Percentiles rank a stretch among this genome's conserved stretches.
These are phyloP conservation scores for Thalassiosira profunda DNA, from an alignment of 108 stramenopile genomes.

Conservation along the genomic window DNA sequence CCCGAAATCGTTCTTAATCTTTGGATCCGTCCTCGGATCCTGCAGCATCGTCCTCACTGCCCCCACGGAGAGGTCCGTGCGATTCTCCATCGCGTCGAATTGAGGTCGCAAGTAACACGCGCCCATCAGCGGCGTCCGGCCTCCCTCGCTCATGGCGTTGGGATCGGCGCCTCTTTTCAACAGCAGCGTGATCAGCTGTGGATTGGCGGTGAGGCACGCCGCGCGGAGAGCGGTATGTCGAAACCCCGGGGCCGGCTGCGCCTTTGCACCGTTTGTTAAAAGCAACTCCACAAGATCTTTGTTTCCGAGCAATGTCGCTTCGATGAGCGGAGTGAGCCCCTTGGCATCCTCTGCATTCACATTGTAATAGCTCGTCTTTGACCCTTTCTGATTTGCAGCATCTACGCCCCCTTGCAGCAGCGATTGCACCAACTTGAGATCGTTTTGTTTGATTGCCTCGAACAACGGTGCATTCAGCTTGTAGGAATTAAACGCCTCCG, in stretches of 20 bases:
- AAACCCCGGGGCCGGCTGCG: conserved; percentile 47
- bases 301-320: conserved; percentile 43
- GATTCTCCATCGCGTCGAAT: conserved; percentile 17
- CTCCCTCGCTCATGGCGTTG: conserved; percentile 39
- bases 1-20: conserved; percentile 36
- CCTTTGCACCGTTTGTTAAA: conserved; percentile 20
- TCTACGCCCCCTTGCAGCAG: conserved; percentile 15
- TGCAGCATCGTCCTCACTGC: conserved; percentile 32
- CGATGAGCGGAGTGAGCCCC: conserved; percentile 49
- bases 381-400: neutral
- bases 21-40: conserved; percentile 32
- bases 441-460: conserved; percentile 40
- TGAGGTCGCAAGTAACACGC: conserved; percentile 50
- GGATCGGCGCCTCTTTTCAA: conserved; percentile 45
- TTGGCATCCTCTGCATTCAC: conserved; percentile 45
- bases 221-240: conserved; percentile 49
- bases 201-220: conserved; percentile 46
- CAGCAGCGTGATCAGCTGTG: conserved; percentile 21
- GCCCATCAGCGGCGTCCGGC: conserved; percentile 50
- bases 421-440: conserved; percentile 19
- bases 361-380: conserved; percentile 9
- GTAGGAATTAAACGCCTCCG: conserved; percentile 2
- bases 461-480: conserved; percentile 31
- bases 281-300: conserved; percentile 32
- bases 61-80: conserved; percentile 15